Conservation (phyloP, 768 basidiomycete genomes). For the Lenzites betulinus region DNA sequence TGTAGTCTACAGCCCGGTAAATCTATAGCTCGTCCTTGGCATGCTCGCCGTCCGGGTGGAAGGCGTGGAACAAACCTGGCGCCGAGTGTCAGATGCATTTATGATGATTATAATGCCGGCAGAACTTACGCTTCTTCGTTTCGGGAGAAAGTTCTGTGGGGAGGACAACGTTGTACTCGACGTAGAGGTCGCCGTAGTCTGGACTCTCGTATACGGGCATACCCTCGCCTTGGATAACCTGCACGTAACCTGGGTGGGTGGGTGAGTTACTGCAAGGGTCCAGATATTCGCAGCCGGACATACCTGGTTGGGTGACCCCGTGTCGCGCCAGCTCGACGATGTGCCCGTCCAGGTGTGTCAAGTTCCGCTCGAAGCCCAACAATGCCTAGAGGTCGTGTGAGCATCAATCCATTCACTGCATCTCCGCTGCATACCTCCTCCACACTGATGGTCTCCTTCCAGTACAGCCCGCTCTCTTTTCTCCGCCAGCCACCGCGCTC, state of each 20-base stretch:
- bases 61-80: slow-evolving; percentile 59
- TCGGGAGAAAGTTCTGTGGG: slow-evolving; percentile 71
- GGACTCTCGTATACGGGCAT: slow-evolving; percentile 72
- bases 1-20: slow-evolving; percentile 12
- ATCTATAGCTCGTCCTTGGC: slow-evolving; percentile 45
- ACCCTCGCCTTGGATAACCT: slow-evolving; percentile 84
- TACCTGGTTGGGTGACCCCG: slow-evolving; percentile 91
- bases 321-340: slow-evolving; percentile 65
- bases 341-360: slow-evolving; percentile 92
- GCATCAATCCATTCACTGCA: slow-evolving; percentile 1
- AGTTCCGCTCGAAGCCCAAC: slow-evolving; percentile 91
- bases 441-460: slow-evolving; percentile 87
- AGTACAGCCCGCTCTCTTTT: slow-evolving; percentile 90
- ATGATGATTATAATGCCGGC: too few species aligned
- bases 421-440: slow-evolving; percentile 69
- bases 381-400: slow-evolving; percentile 62
- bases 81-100: neutral
- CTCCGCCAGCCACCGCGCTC: slow-evolving; percentile 81
- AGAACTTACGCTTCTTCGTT: slow-evolving; percentile 73
- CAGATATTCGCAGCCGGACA: slow-evolving; percentile 20
- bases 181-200: slow-evolving; percentile 77
- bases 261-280: neutral
- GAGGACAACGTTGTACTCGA: slow-evolving; percentile 93
- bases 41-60: slow-evolving; percentile 37
- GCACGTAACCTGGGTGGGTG: slow-evolving; percentile 68